Evolutionary conservation across 768 basidiomycete genomes (phyloP).

Genomic region (Auriculariales sp.): DNA sequence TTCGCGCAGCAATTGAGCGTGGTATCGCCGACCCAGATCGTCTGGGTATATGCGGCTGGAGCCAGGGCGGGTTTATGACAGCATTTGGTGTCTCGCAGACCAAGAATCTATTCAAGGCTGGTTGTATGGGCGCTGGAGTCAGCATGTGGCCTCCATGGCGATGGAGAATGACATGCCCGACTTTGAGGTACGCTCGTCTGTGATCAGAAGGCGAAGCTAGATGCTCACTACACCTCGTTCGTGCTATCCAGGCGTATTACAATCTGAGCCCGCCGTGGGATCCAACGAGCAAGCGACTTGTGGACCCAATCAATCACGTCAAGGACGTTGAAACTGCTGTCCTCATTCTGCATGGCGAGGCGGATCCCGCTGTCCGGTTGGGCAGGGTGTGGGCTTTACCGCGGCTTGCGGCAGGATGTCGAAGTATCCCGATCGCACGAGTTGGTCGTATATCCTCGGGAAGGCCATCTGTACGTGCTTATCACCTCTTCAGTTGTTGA

Average conservation of each 20-base stretch:
- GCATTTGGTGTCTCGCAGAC: constrained; percentile 8
- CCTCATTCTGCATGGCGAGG: constrained; percentile 8
- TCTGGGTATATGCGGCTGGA: constrained; percentile 8
- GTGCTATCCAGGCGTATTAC: constrained; percentile 4
- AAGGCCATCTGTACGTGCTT: constrained; percentile 5
- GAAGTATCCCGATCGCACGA: constrained; percentile 5
- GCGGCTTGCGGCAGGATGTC: constrained; percentile 5
- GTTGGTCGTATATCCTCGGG: constrained; percentile 8
- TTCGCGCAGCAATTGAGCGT: constrained; percentile 6
- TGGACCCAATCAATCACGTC: constrained; percentile 5
- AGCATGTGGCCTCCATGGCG: constrained; percentile 5
- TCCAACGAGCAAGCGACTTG: background rate
- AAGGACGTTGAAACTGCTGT: constrained; percentile 8
- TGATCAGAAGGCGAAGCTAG: background rate
- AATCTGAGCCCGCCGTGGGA: constrained; percentile 5
- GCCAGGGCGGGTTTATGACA: constrained; percentile 8
- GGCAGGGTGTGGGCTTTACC: constrained; percentile 6
- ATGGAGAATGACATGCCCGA: constrained; percentile 5
- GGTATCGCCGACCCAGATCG: constrained; percentile 4
- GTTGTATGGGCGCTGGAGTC: constrained; percentile 5
- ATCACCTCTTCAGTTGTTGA: background rate
- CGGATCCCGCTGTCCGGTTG: constrained; percentile 5
- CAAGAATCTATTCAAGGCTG: constrained; percentile 7
- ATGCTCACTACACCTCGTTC: background rate
- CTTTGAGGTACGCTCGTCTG: constrained; percentile 3